phyloP scores from a whole-genome alignment of 225 moss, liverwort and hornwort genomes.

The Physcomitrium patens region DNA sequence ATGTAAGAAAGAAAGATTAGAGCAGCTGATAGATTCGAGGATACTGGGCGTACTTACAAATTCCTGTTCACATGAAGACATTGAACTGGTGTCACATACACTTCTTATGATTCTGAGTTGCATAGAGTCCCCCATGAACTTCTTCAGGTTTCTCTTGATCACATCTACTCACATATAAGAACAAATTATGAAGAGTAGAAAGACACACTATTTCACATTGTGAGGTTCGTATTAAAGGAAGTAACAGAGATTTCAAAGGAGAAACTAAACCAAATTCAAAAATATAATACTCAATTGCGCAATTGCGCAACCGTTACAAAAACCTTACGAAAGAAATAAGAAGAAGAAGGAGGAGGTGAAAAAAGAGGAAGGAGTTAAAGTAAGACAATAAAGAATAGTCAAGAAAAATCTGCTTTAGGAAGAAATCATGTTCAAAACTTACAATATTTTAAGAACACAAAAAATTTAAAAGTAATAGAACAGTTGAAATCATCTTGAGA shows the following conservation, averaged over 20 bases:
- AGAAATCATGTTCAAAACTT: neutral
- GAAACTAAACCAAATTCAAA: slow-evolving; percentile 11
- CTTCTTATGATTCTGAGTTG: slow-evolving; percentile 35
- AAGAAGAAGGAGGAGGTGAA: neutral
- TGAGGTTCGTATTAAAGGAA: neutral
- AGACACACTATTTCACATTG: neutral
- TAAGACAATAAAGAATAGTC: neutral
- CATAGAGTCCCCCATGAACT: slow-evolving; percentile 47
- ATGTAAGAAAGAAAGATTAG: neutral
- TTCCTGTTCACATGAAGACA: slow-evolving; percentile 42
- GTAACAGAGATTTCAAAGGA: neutral
- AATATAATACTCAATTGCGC: neutral
- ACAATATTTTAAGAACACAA: neutral
- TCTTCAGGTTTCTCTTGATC: slow-evolving; percentile 42
- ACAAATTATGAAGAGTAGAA: neutral
- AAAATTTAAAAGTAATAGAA: slow-evolving; percentile 1
- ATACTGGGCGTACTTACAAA: slow-evolving; percentile 40
- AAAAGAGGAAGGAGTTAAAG: too few relatives aligned
- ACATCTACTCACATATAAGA: slow-evolving; percentile 26
- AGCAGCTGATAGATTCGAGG: slow-evolving; percentile 9
- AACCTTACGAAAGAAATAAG: neutral
- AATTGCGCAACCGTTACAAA: neutral
- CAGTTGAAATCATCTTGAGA: neutral
- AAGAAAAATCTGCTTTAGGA: neutral
- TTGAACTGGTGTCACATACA: slow-evolving; percentile 30